phyloP scores from a whole-genome alignment of 1,139 yeast species.

The Debaryomyces sp. region DNA sequence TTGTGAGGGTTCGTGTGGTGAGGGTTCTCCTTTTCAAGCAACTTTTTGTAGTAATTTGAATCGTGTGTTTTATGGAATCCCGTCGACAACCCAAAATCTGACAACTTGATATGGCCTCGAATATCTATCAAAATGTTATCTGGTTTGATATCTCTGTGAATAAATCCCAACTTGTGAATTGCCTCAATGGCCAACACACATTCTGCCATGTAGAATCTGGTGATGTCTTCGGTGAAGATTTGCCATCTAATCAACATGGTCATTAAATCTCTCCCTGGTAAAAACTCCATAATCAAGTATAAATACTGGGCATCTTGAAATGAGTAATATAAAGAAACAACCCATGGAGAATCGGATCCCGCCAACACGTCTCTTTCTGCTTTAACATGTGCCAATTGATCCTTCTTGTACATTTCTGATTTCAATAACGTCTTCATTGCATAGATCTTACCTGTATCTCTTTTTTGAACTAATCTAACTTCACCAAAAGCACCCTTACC shows the following conservation, averaged over 20 bases:
- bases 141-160: slow-evolving; percentile 80
- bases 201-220: slow-evolving; percentile 84
- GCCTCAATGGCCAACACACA: slow-evolving; percentile 86
- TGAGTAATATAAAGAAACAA: slow-evolving; percentile 76
- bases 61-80: slow-evolving; percentile 88
- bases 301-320: slow-evolving; percentile 78
- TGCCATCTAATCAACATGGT: slow-evolving; percentile 89
- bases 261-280: slow-evolving; percentile 88
- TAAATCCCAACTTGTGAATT: slow-evolving; percentile 76
- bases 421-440: slow-evolving; percentile 83
- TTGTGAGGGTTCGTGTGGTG: slow-evolving; percentile 28
- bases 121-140: slow-evolving; percentile 81
- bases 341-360: slow-evolving; percentile 88
- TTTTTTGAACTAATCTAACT: slow-evolving; percentile 79
- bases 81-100: slow-evolving; percentile 83
- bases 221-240: slow-evolving; percentile 80
- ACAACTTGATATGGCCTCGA: slow-evolving; percentile 75
- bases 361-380: slow-evolving; percentile 87
- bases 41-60: slow-evolving; percentile 72
- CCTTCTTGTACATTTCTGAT: slow-evolving; percentile 82
- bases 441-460: slow-evolving; percentile 79
- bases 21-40: slow-evolving; percentile 61
- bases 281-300: slow-evolving; percentile 79
- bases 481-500: slow-evolving; percentile 91
- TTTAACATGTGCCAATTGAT: slow-evolving; percentile 80